A percentile compares a stretch with the other conserved stretches of the same genome.
phyloP scores from a whole-genome alignment of 129 eudicot species.

The Artemisia argyi region DNA sequence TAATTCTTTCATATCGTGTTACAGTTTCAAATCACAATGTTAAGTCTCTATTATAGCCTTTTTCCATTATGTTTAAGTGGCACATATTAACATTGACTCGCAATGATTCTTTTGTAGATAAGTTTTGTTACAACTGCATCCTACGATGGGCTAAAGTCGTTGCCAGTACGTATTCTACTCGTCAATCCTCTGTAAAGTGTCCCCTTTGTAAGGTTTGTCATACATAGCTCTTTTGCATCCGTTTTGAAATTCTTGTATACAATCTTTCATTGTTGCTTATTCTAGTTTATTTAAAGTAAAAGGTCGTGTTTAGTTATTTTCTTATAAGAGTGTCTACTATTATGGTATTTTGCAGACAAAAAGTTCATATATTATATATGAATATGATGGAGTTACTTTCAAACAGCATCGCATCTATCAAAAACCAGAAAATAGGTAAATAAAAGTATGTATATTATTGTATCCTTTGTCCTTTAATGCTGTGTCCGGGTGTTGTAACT shows the following conservation, averaged over 20 bases:
- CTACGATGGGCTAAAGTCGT: conserved; percentile 69
- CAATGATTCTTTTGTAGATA: conserved; percentile 51
- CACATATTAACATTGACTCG: not conserved
- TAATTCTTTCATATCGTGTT: no score
- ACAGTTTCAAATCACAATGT: no score
- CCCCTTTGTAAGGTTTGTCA: conserved; percentile 88
- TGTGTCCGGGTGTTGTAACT: not conserved
- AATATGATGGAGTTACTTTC: conserved; percentile 60
- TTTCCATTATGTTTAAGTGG: not conserved
- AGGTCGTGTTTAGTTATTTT: no score
- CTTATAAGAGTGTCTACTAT: not conserved
- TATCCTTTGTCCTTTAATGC: not conserved
- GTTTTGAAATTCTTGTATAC: no score
- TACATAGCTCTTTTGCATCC: not conserved
- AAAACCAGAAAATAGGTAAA: conserved; percentile 50
- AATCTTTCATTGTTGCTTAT: no score
- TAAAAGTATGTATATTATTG: not conserved
- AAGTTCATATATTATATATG: conserved; percentile 61
- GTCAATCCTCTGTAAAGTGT: conserved; percentile 57
- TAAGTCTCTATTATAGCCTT: no score
- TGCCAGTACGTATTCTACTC: conserved; percentile 40
- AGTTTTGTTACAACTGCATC: conserved; percentile 79
- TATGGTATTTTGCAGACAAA: conserved; percentile 49
- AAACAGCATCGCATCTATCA: conserved; percentile 55
- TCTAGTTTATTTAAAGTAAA: no score